Percentiles rank a stretch among this genome's conserved stretches.
phyloP scores from a whole-genome alignment of 805 yeast genomes.

The Teunomyces aglyptinius region DNA sequence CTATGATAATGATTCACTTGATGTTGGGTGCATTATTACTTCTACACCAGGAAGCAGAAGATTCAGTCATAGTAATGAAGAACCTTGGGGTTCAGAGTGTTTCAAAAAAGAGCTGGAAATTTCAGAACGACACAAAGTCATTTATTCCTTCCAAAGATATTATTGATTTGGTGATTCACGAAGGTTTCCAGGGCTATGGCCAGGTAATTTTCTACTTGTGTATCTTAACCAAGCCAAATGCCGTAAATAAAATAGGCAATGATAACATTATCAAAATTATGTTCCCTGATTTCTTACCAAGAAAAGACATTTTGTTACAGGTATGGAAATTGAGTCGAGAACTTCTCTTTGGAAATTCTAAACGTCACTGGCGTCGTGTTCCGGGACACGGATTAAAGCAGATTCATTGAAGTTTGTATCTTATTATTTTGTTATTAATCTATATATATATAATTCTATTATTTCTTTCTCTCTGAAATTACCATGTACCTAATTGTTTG shows the following conservation, averaged over 20 bases:
- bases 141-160: slow-evolving; percentile 60
- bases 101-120: slow-evolving; percentile 22
- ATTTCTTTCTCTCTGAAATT: neutral
- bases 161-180: slow-evolving; percentile 69
- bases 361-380: slow-evolving; percentile 32
- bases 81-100: slow-evolving; percentile 49
- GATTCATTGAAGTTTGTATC: slow-evolving; percentile 4
- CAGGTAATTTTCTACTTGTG: slow-evolving; percentile 64
- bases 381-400: slow-evolving; percentile 38
- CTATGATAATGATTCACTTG: neutral
- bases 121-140: slow-evolving; percentile 19
- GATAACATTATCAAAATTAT: slow-evolving; percentile 31
- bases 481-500: slow-evolving; percentile 28
- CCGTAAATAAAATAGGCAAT: slow-evolving; percentile 7
- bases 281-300: slow-evolving; percentile 42
- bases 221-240: slow-evolving; percentile 45
- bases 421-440: neutral
- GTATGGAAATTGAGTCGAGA: slow-evolving; percentile 41
- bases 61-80: slow-evolving; percentile 41
- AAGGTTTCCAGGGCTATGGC: slow-evolving; percentile 67
- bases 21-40: slow-evolving; percentile 12
- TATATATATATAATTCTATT: neutral
- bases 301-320: slow-evolving; percentile 37
- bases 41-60: slow-evolving; percentile 37
- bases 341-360: slow-evolving; percentile 31